phyloP scores from a whole-genome alignment of 1,284 basidiomycete species.

The Anthracocystis panici-leucophaei region DNA sequence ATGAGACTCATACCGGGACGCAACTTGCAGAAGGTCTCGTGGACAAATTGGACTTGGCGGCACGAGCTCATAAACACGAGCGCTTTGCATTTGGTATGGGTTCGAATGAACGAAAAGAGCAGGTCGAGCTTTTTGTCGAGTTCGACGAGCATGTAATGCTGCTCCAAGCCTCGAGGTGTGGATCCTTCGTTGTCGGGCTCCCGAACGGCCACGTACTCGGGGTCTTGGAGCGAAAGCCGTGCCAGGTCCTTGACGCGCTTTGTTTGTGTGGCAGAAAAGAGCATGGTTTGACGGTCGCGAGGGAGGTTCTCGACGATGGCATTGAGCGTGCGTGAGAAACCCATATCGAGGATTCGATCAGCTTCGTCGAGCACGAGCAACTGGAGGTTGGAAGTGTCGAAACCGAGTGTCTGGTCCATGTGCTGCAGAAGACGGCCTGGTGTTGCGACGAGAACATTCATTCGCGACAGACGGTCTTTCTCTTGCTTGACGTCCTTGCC shows the following conservation, averaged over 20 bases:
- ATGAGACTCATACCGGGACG: slow-evolving; percentile 92
- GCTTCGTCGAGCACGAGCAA: slow-evolving; percentile 97
- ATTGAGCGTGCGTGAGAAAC: slow-evolving; percentile 87
- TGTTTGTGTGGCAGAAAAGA: slow-evolving; percentile 97
- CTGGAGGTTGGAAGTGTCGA: slow-evolving; percentile 90
- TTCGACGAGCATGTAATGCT: slow-evolving; percentile 87
- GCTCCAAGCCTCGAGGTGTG: slow-evolving; percentile 81
- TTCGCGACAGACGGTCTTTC: slow-evolving; percentile 79
- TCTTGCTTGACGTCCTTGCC: slow-evolving; percentile 97
- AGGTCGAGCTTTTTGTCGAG: slow-evolving; percentile 91
- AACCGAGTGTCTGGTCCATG: slow-evolving; percentile 97
- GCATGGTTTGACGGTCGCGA: slow-evolving; percentile 79
- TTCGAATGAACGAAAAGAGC: slow-evolving; percentile 94
- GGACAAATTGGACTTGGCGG: slow-evolving; percentile 89
- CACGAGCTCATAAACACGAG: slow-evolving; percentile 95
- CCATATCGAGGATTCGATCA: slow-evolving; percentile 95
- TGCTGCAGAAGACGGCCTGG: slow-evolving; percentile 95
- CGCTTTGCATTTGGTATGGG: slow-evolving; percentile 89
- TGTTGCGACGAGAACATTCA: slow-evolving; percentile 98
- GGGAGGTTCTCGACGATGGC: slow-evolving; percentile 87
- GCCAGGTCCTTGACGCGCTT: slow-evolving; percentile 90
- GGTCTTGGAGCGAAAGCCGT: slow-evolving; percentile 86
- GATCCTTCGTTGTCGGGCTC: slow-evolving; percentile 68
- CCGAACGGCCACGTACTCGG: slow-evolving; percentile 77
- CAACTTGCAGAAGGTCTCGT: slow-evolving; percentile 93